Conservation (phyloP, 2,329 filamentous ascomycete species). For the Sarocladium oryzae region DNA sequence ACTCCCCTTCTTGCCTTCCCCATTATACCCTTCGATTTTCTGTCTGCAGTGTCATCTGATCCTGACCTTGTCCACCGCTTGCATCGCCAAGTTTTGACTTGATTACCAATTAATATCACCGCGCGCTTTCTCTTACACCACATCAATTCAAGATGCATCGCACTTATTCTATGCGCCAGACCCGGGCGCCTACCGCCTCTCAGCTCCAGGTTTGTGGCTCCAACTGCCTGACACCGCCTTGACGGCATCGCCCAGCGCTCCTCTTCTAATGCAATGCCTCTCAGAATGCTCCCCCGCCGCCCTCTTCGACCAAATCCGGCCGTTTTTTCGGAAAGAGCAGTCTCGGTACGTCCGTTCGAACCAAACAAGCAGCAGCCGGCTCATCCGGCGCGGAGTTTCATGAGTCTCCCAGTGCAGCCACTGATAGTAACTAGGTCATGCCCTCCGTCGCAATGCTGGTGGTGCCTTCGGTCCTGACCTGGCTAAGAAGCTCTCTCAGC, state of each 20-base stretch:
- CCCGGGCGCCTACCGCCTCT: slow-evolving; percentile 90
- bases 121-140: neutral
- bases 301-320: slow-evolving; percentile 84
- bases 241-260: neutral
- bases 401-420: neutral
- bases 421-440: slow-evolving; percentile 42
- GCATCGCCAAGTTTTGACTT: neutral
- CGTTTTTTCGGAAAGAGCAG: slow-evolving; percentile 83
- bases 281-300: slow-evolving; percentile 87
- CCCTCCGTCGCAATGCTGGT: slow-evolving; percentile 65
- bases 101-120: neutral
- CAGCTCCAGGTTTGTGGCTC: slow-evolving; percentile 48
- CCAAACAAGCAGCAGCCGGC: neutral
- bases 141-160: slow-evolving; percentile 69
- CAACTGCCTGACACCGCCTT: neutral
- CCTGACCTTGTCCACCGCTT: neutral
- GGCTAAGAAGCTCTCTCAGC: slow-evolving; percentile 92
- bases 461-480: slow-evolving; percentile 80
- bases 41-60: neutral
- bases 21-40: slow-evolving; percentile 5
- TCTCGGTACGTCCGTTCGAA: slow-evolving; percentile 60
- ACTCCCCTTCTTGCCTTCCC: slow-evolving; percentile 5
- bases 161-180: slow-evolving; percentile 98
- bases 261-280: slow-evolving; percentile 10
- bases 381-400: neutral